Conservation (phyloP, 2,329 filamentous ascomycete species). For the Colletotrichum gigasporum region DNA sequence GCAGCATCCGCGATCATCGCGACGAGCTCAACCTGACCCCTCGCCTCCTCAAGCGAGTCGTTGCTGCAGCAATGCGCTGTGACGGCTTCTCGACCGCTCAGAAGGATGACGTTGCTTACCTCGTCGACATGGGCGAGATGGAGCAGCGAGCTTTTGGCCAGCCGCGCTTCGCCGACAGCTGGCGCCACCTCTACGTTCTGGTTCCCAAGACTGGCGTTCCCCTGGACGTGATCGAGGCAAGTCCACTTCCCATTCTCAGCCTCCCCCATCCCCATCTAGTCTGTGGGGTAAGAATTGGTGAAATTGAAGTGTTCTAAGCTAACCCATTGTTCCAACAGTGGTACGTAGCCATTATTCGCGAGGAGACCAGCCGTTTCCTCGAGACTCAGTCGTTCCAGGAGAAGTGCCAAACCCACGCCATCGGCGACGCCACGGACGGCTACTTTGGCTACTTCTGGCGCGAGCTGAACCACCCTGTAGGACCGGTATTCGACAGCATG, state of each 20-base stretch:
- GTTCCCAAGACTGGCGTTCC: conserved; percentile 57
- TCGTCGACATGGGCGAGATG: conserved; percentile 47
- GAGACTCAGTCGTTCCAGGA: conserved; percentile 50
- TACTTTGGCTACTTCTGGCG: conserved; percentile 65
- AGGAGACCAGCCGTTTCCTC: conserved; percentile 56
- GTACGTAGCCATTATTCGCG: conserved; percentile 65
- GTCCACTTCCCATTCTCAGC: conserved; percentile 33
- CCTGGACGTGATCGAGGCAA: conserved; percentile 65
- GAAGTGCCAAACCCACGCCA: conserved; percentile 48
- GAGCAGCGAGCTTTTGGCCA: conserved; percentile 52
- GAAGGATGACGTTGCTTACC: conserved; percentile 66
- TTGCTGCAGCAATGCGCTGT: conserved; percentile 63
- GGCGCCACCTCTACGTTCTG: conserved; percentile 63
- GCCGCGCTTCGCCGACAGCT: conserved; percentile 57
- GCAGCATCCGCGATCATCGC: conserved; percentile 40
- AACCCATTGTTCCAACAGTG: conserved; percentile 50
- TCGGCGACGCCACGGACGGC: conserved; percentile 45
- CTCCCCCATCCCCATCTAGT: neutral
- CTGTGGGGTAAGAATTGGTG: neutral
- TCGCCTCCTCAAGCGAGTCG: conserved; percentile 63
- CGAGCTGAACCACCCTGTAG: conserved; percentile 53
- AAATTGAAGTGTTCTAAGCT: conserved; percentile 15
- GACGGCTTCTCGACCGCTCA: conserved; percentile 68
- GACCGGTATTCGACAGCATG: conserved; percentile 55
- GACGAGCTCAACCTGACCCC: conserved; percentile 57